Base-by-base conservation (phyloP, 768 basidiomycete species). In the Candolleomyces eurysporus region DNA sequence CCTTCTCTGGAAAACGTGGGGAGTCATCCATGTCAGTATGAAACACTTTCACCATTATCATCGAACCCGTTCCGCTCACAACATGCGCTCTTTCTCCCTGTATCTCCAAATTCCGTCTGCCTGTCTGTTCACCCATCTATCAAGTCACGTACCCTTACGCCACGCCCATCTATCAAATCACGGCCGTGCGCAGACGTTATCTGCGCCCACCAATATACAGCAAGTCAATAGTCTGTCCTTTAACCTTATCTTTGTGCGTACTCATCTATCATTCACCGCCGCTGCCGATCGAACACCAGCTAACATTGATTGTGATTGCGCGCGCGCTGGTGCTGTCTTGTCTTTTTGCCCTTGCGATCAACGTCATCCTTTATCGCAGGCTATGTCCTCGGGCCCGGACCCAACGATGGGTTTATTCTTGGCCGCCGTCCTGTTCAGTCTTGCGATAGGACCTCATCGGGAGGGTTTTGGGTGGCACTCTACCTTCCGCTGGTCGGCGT, bases 1-100 rank as follows among this genome's bases (percentile, higher is more conserved):
- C 85, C 88, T 75, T 94, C 94, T 72, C 43, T 36, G 36, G 36
- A 36, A 36, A 36, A 36, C 36, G 1, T 36, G 36, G 36, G 36
- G 36, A 36, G 36, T 36, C 36, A 36, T 36, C 8, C 8, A 36
- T 36, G 36, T 36, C 36, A 36, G 36, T 36, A 36, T 36, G 36
- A 36, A 36, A 36, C 36, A 36, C 36, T 26, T 26, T 26, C 26
- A 26, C 26, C 6, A 36, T 36, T 7, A 36, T 36, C 36, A 5
- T 36, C 36, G 36, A 36, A 36, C 36, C 36, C 26, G 26, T 36
- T 36, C 36, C 6, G 36, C 36, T 36, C 8, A 36, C 36, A 36
- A 36, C 36, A 36, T 11, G 8, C 36, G 36, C 30, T 31, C 30
- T 30, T 30, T 51, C 14, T 48, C 11, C 22, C 31, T 32, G 21